These are phyloP conservation scores for Fagopyrum tataricum DNA, from an alignment of 148 eudicot species.

Conservation along the genomic window DNA sequence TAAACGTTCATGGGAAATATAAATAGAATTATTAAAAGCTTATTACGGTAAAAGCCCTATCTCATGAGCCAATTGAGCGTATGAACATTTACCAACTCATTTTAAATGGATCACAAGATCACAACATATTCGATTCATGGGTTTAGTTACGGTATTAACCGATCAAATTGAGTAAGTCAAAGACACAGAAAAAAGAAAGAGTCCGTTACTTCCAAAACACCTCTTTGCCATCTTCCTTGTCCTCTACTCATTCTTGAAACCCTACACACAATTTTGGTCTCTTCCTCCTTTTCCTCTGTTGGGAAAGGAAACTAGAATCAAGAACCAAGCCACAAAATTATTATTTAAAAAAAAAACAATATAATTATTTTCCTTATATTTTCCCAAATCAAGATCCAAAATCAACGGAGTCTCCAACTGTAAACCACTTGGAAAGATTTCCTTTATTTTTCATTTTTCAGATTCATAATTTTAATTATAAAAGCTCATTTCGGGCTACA, in stretches of 20 bases:
- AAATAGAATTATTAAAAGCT: too few relatives aligned
- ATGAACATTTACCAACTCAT: too few relatives aligned
- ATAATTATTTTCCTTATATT: not conserved
- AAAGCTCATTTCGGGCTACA: not conserved
- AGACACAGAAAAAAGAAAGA: not conserved
- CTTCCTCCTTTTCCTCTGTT: not conserved
- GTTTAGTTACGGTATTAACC: too few relatives aligned
- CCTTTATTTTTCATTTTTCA: not conserved
- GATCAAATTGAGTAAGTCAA: not conserved
- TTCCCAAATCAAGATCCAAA: conserved; percentile 6
- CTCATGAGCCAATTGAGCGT: too few relatives aligned
- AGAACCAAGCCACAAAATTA: not conserved
- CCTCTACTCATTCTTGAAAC: not conserved
- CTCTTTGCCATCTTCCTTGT: not conserved
- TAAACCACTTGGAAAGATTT: conserved; percentile 8
- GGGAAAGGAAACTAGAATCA: not conserved
- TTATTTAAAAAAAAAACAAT: not conserved
- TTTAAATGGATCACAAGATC: too few relatives aligned
- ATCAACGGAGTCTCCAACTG: conserved; percentile 8
- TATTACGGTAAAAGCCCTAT: too few relatives aligned
- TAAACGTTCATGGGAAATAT: too few relatives aligned
- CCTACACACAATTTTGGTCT: not conserved
- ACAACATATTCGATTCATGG: too few relatives aligned
- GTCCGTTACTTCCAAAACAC: conserved; percentile 5
- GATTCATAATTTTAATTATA: not conserved